Base-by-base conservation (phyloP, 306 rosid species). In the Vicia faba region DNA sequence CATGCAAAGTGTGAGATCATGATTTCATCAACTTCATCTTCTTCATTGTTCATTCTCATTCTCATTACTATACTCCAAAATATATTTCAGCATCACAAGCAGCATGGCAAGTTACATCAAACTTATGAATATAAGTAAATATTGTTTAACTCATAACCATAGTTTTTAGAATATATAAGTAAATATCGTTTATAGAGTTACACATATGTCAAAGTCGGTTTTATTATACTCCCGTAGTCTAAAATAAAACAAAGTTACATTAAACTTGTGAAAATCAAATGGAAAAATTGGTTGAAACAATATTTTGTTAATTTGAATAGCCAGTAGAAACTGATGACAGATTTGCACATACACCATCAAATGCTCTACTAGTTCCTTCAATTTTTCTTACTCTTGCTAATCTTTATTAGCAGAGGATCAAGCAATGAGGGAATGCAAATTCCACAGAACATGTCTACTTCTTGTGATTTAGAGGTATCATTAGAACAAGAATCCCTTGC, bases 361-460 rank as follows among this genome's bases (percentile, higher is more conserved):
- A 19, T 69, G 14, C 53, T 48, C 11, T 48, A 48, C 61, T 55
- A 75, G 64, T 74, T 81, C 57, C 61, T 80, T 81, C 82, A 69
- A 76, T 69, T 83, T 80, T 36, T 82, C 86, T 83, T 87, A 48
- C 55, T 75, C 59, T 55, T 46, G 85, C 71, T 85, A 39, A 61
- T 71, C 86, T 79, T 86, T 10, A 78, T 84, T 6, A 78, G 75
- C 0, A 87, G 44, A 3, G 80, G 84, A 66, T 84, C 76, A 55
- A 83, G 69, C 59, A 83, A 48, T 4, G 72, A 16, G 0, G 85
- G 88, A 63, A 83, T 70, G 82, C 93, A 86, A 58, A 86, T 75
- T 26, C 82, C 80, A 59, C 62, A 15, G 8, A 77, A 75, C 77
- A 68, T 61, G 28, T 81, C 75, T 36, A 15, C 78, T 67, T 64